Conservation (phyloP, 148 eudicot species). For the Rhododendron simsii region DNA sequence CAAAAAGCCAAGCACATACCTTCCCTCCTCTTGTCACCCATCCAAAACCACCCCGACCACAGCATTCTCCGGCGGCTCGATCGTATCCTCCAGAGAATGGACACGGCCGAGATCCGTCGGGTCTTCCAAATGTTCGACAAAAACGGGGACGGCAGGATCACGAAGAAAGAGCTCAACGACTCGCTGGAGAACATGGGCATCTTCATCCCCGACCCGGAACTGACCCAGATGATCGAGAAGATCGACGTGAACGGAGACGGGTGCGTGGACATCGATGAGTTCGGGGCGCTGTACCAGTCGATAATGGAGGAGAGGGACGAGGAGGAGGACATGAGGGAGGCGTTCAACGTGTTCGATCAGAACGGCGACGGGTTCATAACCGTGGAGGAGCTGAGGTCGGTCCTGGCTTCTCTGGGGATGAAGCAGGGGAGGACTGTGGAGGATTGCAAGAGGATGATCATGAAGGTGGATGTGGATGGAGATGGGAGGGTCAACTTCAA, state of each 20-base stretch:
- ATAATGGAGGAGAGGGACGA: conserved; percentile 40
- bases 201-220: conserved; percentile 38
- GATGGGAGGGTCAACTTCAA: conserved; percentile 65
- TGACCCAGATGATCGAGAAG: conserved; percentile 40
- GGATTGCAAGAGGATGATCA: conserved; percentile 72
- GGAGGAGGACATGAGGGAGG: conserved; percentile 67
- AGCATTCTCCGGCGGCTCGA: neutral
- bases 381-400: conserved; percentile 59
- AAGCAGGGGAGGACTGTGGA: conserved; percentile 50
- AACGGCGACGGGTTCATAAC: conserved; percentile 74
- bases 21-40: conserved; percentile 20
- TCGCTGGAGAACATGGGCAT: conserved; percentile 52
- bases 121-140: conserved; percentile 60
- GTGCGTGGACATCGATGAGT: neutral
- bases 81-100: conserved; percentile 22
- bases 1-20: conserved; percentile 20
- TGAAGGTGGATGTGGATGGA: conserved; percentile 70
- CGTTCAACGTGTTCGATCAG: conserved; percentile 67
- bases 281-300: conserved; percentile 22
- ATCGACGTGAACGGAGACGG: conserved; percentile 49
- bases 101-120: conserved; percentile 39
- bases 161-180: conserved; percentile 41
- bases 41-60: neutral
- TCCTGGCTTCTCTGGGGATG: conserved; percentile 51
- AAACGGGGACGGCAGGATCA: conserved; percentile 59